Base-by-base conservation (phyloP, 2,329 filamentous ascomycete species). In the Cladobotryum protrusum region DNA sequence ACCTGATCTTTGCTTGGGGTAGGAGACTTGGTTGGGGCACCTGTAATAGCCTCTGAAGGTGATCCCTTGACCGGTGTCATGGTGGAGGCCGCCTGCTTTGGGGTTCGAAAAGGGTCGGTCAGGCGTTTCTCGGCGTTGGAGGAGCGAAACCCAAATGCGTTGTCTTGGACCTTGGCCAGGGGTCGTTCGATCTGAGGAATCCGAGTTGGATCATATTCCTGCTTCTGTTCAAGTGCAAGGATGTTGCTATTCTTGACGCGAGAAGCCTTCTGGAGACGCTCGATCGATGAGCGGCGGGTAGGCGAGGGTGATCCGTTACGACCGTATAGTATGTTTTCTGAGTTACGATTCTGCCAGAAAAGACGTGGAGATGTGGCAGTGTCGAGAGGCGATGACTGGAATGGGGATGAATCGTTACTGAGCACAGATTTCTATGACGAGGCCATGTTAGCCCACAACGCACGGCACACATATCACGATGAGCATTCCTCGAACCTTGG, bases 191-290 rank as follows among this genome's bases (percentile, higher is more conserved):
- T 79, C 52, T 87, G 77, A 42, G 87, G 86, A 48, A 90, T 71
- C 57, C 82, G 81, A 49, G 85, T 79, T 24, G 91, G 89, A 67
- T 96, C 89, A 74, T 96, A 96, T 73, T 95, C 87, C 67, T 90
- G 83, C 71, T 91, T 91, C 64, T 90, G 86, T 71, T 96, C 91
- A 49, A 91, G 86, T 39, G 89, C 90, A 66, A 96, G 89, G 77
- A 97, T 96, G 72, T 86, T 95, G 78, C 92, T 96, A 74, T 96
- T 97, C 78, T 92, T 96, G 62, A 99, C 93, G 53, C 93, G 87
- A 49, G 92, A 96, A 32, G 90, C 91, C 66, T 86, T 89, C 72
- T 96, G 95, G 52, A 99, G 78, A 63, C 91, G 91, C 77, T 99
- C 93, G 58, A 99, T 91, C 15, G 92, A 97, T 42, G 89, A 88